Conservation (phyloP, 495 filamentous ascomycete genomes). For the Thermothielavioides terrestris region DNA sequence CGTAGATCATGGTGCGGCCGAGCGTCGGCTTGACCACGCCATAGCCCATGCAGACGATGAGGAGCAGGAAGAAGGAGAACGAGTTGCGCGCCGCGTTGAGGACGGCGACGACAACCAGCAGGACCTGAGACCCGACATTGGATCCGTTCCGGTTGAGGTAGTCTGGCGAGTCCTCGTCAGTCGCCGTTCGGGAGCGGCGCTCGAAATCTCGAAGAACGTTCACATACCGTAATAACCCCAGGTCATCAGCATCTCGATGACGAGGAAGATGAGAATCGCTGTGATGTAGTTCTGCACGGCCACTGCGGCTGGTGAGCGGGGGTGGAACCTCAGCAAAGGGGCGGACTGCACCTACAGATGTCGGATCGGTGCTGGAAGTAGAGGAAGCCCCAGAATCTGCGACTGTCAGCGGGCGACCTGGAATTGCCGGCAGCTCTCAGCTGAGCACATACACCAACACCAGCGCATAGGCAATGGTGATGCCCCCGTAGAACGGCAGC, state of each 20-base stretch:
- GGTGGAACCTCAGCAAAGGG: background rate
- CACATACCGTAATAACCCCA: constrained; percentile 84
- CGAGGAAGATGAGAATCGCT: constrained; percentile 88
- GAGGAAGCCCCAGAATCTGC: constrained; percentile 79
- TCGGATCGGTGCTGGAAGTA: constrained; percentile 92
- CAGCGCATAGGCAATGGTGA: constrained; percentile 90
- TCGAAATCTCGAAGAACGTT: background rate
- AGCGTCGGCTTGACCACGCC: constrained; percentile 95
- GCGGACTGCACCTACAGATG: constrained; percentile 52
- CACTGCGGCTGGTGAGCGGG: constrained; percentile 46
- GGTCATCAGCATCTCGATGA: constrained; percentile 93
- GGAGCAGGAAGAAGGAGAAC: constrained; percentile 96
- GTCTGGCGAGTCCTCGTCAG: constrained; percentile 47
- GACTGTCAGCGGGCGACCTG: constrained; percentile 7
- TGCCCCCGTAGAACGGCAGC: constrained; percentile 91
- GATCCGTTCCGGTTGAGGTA: constrained; percentile 83
- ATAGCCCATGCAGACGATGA: constrained; percentile 99
- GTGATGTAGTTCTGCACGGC: constrained; percentile 99
- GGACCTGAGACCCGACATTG: constrained; percentile 70
- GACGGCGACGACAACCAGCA: constrained; percentile 83
- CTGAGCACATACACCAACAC: constrained; percentile 50
- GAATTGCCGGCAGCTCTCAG: too few relatives aligned
- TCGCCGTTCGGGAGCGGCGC: background rate
- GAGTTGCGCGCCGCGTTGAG: constrained; percentile 91
- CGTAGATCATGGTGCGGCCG: constrained; percentile 87